These are phyloP conservation scores for Pleurotus citrinopileatus DNA, from an alignment of 768 basidiomycete species.

Conservation along the genomic window DNA sequence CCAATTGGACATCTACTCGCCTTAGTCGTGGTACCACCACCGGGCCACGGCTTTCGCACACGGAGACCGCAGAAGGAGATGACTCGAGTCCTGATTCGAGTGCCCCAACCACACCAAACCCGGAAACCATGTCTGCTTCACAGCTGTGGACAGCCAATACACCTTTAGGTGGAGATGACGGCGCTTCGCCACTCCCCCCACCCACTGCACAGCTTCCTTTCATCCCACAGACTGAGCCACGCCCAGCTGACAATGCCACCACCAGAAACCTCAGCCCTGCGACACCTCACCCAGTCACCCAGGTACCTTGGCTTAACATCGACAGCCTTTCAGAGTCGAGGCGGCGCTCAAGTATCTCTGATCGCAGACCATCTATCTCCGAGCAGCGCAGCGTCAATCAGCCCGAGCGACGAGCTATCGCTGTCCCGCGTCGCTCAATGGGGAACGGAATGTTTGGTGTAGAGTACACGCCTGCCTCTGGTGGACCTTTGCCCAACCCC, in stretches of 20 bases:
- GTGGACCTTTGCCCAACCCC: constrained; percentile 55
- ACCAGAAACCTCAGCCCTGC: constrained; percentile 37
- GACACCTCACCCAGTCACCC: constrained; percentile 50
- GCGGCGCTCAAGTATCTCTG: constrained; percentile 6
- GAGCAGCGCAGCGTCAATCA: neutral
- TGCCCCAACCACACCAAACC: constrained; percentile 5
- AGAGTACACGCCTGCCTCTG: neutral
- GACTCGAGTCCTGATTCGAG: constrained; percentile 9
- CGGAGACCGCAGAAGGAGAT: neutral
- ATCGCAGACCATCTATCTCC: neutral
- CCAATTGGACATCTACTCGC: neutral
- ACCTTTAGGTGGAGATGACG: constrained; percentile 3
- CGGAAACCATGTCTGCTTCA: constrained; percentile 2
- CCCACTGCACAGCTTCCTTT: constrained; percentile 8
- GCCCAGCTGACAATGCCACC: constrained; percentile 22
- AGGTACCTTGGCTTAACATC: constrained; percentile 16
- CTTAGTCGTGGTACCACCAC: neutral
- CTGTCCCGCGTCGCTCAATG: constrained; percentile 3
- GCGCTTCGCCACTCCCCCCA: constrained; percentile 6
- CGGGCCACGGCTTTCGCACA: neutral
- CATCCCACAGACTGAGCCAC: constrained; percentile 19
- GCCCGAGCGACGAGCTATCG: constrained; percentile 5
- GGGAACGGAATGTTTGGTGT: constrained; percentile 7
- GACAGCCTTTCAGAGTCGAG: constrained; percentile 4
- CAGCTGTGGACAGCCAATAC: constrained; percentile 7